A percentile compares a stretch with the other conserved stretches of the same genome.
Conservation (phyloP, 1,284 basidiomycete species). For the Singerocomus rubriflavus region DNA sequence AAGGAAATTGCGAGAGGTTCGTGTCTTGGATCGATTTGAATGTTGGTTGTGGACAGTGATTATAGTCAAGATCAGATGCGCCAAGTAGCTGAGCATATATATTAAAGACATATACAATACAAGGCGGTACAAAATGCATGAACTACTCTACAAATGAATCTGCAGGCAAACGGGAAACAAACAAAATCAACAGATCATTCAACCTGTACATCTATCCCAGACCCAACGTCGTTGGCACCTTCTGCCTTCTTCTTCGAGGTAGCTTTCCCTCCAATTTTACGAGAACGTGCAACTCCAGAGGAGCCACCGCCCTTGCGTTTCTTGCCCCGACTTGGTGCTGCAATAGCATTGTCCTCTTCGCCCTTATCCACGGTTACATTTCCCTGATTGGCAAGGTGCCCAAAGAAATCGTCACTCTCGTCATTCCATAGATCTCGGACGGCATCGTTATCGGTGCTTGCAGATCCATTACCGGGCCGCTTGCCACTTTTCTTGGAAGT, state of each 20-base stretch:
- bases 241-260: slow-evolving; percentile 33
- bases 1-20: neutral
- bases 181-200: slow-evolving; percentile 21
- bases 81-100: slow-evolving; percentile 6
- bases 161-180: slow-evolving; percentile 12
- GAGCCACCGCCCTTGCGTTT: slow-evolving; percentile 32
- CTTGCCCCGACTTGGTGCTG: slow-evolving; percentile 32
- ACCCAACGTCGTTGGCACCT: slow-evolving; percentile 21
- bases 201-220: slow-evolving; percentile 27
- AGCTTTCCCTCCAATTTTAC: slow-evolving; percentile 33
- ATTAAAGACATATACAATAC: slow-evolving; percentile 35
- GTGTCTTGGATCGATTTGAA: neutral
- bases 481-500: slow-evolving; percentile 41
- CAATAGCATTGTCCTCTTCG: slow-evolving; percentile 30
- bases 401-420: slow-evolving; percentile 81
- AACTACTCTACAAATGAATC: slow-evolving; percentile 32
- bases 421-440: slow-evolving; percentile 77
- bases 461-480: slow-evolving; percentile 30
- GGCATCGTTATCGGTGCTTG: slow-evolving; percentile 36
- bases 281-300: slow-evolving; percentile 21
- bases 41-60: neutral
- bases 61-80: slow-evolving; percentile 3
- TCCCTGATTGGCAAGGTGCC: slow-evolving; percentile 39
- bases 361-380: slow-evolving; percentile 33
- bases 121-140: slow-evolving; percentile 28